phyloP scores from a whole-genome alignment of 352 stramenopile genomes.

The Thalassiosira hispida region DNA sequence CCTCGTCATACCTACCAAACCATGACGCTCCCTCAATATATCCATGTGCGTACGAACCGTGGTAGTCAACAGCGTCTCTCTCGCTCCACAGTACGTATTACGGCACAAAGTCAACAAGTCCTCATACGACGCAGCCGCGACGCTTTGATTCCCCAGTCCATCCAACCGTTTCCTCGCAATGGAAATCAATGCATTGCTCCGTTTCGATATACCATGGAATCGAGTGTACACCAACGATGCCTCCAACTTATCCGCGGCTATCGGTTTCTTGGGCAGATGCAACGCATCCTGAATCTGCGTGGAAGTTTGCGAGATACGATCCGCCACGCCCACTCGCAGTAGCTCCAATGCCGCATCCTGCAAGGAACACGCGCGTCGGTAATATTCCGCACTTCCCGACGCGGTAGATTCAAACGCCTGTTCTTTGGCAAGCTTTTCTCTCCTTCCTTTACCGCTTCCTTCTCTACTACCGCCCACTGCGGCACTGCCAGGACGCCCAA shows the following conservation, averaged over 20 bases:
- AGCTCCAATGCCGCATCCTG: conserved; percentile 80
- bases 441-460: neutral
- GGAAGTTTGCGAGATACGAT: conserved; percentile 74
- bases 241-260: conserved; percentile 80
- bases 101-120: conserved; percentile 75
- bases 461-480: neutral
- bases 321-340: conserved; percentile 76
- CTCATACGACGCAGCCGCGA: conserved; percentile 65
- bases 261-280: conserved; percentile 60
- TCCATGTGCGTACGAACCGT: conserved; percentile 83
- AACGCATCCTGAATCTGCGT: conserved; percentile 69
- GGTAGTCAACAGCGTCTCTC: conserved; percentile 65
- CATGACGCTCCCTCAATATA: conserved; percentile 75
- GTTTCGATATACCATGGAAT: conserved; percentile 82
- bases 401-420: conserved; percentile 25
- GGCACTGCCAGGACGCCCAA: conserved; percentile 38
- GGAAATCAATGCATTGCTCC: conserved; percentile 70
- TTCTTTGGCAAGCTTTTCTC: neutral
- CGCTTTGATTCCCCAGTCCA: conserved; percentile 26
- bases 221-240: conserved; percentile 80
- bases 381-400: conserved; percentile 78
- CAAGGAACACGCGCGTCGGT: conserved; percentile 69
- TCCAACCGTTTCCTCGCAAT: conserved; percentile 68
- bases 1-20: conserved; percentile 80
- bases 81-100: conserved; percentile 73